Percentiles rank a stretch among this genome's conserved stretches.
Conservation (phyloP, 148 eudicot genomes). For the Silene uniflora region DNA sequence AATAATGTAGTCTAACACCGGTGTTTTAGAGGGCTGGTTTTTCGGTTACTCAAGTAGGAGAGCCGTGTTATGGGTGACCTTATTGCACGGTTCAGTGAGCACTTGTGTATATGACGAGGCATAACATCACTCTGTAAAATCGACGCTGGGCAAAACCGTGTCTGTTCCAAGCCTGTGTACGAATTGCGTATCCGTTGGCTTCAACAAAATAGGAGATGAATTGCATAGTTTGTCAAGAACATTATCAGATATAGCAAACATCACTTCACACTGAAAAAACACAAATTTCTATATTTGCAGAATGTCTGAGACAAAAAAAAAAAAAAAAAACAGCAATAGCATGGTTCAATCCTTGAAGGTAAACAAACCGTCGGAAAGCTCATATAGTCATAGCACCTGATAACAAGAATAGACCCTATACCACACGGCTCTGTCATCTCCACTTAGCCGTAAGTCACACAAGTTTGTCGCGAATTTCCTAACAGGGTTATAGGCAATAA, state of each 20-base stretch:
- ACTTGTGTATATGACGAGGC: too few species aligned
- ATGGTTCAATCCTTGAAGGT: neutral
- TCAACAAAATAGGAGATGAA: too few species aligned
- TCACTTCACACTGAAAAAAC: neutral
- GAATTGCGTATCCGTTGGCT: too few species aligned
- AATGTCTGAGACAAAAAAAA: neutral
- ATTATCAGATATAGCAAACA: neutral
- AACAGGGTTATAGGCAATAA: slow-evolving; percentile 16
- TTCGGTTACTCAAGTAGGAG: too few species aligned
- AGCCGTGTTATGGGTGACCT: too few species aligned
- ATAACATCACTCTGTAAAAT: too few species aligned
- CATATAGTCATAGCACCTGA: slow-evolving; percentile 7
- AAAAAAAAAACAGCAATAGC: neutral
- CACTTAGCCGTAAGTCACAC: slow-evolving; percentile 14
- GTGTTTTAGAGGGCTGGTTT: neutral
- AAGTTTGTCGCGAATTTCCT: slow-evolving; percentile 16
- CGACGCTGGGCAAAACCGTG: too few species aligned
- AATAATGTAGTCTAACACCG: neutral
- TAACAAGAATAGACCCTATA: slow-evolving; percentile 21
- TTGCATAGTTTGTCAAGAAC: too few species aligned
- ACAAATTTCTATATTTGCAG: neutral
- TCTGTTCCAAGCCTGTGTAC: neutral
- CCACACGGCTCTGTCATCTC: slow-evolving; percentile 24
- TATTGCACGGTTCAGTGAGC: too few species aligned
- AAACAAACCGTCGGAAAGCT: neutral